These are phyloP conservation scores for Volvox carteri DNA, from an alignment of 163 green algal species.

Conservation along the genomic window DNA sequence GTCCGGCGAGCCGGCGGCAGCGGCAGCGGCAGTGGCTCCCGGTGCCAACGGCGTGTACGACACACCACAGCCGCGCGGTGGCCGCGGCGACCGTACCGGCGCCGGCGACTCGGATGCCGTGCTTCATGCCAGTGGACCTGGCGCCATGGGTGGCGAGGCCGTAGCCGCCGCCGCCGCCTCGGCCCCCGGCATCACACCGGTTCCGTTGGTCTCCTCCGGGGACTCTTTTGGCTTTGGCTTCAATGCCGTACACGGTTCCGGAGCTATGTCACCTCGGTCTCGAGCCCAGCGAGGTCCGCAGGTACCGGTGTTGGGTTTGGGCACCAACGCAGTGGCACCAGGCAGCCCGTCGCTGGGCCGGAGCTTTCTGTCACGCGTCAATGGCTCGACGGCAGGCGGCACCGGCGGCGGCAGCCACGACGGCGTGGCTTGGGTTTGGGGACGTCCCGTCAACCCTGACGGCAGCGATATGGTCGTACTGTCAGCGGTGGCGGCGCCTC, in stretches of 20 bases:
- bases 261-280: neutral
- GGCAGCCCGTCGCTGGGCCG: neutral
- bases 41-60: neutral
- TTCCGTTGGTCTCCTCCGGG: neutral
- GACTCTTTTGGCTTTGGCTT: slow-evolving; percentile 2
- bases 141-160: too few species aligned
- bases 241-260: neutral
- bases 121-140: neutral
- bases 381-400: neutral
- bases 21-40: neutral
- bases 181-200: neutral
- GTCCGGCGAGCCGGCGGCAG: neutral
- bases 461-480: neutral
- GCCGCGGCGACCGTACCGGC: neutral
- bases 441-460: slow-evolving; percentile 4
- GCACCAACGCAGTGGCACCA: neutral
- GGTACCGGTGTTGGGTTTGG: neutral
- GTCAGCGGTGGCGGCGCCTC: neutral
- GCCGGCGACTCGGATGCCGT: neutral
- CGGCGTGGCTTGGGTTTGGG: neutral
- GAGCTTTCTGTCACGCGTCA: slow-evolving; percentile 3
- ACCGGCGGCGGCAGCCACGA: neutral
- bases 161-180: neutral
- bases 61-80: neutral
- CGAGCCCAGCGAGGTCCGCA: too few species aligned